phyloP scores from a whole-genome alignment of 495 filamentous ascomycete genomes.

The Parmelia sp. region DNA sequence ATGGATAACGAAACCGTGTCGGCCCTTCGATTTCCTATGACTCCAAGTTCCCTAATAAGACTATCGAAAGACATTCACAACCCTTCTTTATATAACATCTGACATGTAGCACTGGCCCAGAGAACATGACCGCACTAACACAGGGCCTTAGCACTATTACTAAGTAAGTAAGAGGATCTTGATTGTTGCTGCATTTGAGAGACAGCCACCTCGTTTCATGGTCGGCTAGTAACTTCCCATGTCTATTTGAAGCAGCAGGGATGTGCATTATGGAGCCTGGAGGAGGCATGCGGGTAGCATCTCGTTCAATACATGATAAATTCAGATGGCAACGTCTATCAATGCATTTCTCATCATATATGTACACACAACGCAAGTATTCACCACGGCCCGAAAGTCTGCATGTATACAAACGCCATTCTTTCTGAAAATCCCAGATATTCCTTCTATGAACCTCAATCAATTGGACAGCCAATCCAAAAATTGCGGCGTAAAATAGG shows the following conservation, averaged over 20 bases:
- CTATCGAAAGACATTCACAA: too few species aligned
- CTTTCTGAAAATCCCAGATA: background rate
- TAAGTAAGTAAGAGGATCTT: too few species aligned
- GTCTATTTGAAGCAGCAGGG: background rate
- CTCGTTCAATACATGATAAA: background rate
- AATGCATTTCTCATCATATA: background rate
- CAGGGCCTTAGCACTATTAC: too few species aligned
- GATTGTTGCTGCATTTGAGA: background rate
- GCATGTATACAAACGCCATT: too few species aligned
- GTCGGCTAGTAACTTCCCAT: background rate
- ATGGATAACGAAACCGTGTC: too few species aligned
- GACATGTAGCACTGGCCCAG: too few species aligned
- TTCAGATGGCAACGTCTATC: background rate
- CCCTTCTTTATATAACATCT: too few species aligned
- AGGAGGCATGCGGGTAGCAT: background rate
- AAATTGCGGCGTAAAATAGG: constrained; percentile 91
- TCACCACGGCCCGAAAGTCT: background rate
- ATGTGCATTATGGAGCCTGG: background rate
- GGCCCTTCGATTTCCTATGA: too few species aligned
- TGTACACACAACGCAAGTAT: background rate
- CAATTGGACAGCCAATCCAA: constrained; percentile 64
- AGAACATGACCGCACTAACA: too few species aligned
- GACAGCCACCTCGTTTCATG: background rate
- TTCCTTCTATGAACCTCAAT: background rate
- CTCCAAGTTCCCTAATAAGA: too few species aligned